These are phyloP conservation scores for Fusarium hainanense DNA, from an alignment of 2,329 filamentous ascomycete species.

Conservation along the genomic window DNA sequence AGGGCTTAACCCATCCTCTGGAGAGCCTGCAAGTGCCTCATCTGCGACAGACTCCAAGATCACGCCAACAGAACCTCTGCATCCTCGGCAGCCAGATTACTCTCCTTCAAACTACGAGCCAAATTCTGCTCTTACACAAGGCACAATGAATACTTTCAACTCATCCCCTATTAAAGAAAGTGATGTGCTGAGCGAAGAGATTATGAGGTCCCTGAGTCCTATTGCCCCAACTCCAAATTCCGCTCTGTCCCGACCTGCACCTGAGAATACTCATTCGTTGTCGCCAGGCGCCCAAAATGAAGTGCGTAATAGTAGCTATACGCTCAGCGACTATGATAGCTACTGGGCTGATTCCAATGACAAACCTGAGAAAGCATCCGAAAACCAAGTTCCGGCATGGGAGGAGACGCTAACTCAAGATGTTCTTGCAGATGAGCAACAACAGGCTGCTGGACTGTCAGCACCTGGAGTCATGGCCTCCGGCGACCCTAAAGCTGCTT, in stretches of 20 bases:
- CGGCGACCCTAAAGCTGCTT: constrained; percentile 13
- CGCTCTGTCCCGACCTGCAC: constrained; percentile 20
- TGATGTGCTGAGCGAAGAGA: constrained; percentile 78
- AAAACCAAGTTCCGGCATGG: constrained; percentile 2
- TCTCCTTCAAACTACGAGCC: constrained; percentile 51
- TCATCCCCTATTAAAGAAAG: constrained; percentile 73
- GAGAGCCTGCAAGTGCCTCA: constrained; percentile 9
- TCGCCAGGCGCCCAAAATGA: constrained; percentile 31
- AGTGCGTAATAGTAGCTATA: constrained; percentile 68
- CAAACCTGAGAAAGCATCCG: constrained; percentile 17
- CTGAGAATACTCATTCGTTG: constrained; percentile 32
- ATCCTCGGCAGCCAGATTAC: constrained; percentile 54
- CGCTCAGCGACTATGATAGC: constrained; percentile 74
- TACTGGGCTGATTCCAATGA: constrained; percentile 65
- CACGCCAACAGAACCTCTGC: constrained; percentile 58
- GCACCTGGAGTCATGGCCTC: background rate
- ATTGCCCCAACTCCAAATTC: constrained; percentile 46
- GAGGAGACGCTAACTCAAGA: constrained; percentile 10
- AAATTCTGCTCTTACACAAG: constrained; percentile 54
- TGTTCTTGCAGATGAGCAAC: background rate
- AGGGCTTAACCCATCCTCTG: constrained; percentile 13
- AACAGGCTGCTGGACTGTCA: constrained; percentile 2
- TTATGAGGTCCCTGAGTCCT: constrained; percentile 75
- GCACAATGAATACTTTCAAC: constrained; percentile 61
- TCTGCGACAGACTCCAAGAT: constrained; percentile 44